Evolutionary conservation across 805 yeast genomes (phyloP).

Genomic region (Teunomyces aglyptinius): DNA sequence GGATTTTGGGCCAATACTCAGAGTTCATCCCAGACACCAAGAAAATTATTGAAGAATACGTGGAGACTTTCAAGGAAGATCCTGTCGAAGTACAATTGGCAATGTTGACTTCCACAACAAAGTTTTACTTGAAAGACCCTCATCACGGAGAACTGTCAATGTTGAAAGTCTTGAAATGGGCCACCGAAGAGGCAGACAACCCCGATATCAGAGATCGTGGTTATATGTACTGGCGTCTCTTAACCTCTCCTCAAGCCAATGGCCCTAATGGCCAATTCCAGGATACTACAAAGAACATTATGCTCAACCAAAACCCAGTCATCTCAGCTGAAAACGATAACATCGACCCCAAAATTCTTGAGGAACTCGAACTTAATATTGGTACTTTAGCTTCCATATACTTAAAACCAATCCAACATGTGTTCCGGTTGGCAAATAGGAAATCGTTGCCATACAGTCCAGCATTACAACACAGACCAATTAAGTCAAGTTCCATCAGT

Average conservation of each 20-base stretch:
- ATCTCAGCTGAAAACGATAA: slow-evolving; percentile 67
- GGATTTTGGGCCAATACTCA: slow-evolving; percentile 81
- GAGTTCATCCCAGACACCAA: slow-evolving; percentile 43
- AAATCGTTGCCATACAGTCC: slow-evolving; percentile 50
- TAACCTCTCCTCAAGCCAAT: slow-evolving; percentile 46
- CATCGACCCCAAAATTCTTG: slow-evolving; percentile 66
- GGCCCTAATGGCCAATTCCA: slow-evolving; percentile 42
- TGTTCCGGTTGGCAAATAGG: slow-evolving; percentile 63
- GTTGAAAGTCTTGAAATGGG: slow-evolving; percentile 56
- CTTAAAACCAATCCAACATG: slow-evolving; percentile 77
- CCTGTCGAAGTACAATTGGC: slow-evolving; percentile 72
- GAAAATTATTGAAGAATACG: slow-evolving; percentile 40
- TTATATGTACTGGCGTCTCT: slow-evolving; percentile 77
- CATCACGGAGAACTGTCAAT: slow-evolving; percentile 54
- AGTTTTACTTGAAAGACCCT: slow-evolving; percentile 60
- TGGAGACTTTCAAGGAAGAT: slow-evolving; percentile 55
- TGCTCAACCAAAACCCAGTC: slow-evolving; percentile 59
- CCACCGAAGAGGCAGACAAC: slow-evolving; percentile 72
- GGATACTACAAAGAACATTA: slow-evolving; percentile 42
- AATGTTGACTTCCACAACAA: slow-evolving; percentile 70
- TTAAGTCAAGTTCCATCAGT: slow-evolving; percentile 6
- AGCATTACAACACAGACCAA: slow-evolving; percentile 29
- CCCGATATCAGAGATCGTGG: slow-evolving; percentile 90
- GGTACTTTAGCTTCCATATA: slow-evolving; percentile 84
- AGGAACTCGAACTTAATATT: slow-evolving; percentile 77